A percentile compares a stretch with the other conserved stretches of the same genome.
These are phyloP conservation scores for Sporothrix pallida DNA, from an alignment of 2,329 filamentous ascomycete species.

Conservation along the genomic window DNA sequence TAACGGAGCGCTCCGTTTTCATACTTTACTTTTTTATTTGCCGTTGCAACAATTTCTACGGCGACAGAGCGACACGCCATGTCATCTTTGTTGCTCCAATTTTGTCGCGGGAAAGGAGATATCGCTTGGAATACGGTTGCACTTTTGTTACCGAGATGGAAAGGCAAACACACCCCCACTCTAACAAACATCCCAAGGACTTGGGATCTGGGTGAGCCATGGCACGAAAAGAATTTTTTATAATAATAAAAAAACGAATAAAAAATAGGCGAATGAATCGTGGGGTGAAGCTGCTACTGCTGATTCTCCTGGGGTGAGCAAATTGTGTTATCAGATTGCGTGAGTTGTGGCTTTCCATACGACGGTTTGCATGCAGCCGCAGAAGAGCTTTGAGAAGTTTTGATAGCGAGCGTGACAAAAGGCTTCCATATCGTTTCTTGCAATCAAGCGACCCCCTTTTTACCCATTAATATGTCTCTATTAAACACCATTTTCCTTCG, in stretches of 20 bases:
- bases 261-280: not conserved
- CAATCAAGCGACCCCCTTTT: not conserved
- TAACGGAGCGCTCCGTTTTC: constrained; percentile 1
- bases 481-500: not conserved
- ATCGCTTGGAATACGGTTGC: constrained; percentile 4
- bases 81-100: not conserved
- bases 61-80: not conserved
- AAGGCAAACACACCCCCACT: not conserved
- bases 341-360: not conserved
- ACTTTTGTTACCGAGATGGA: not conserved
- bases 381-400: not conserved
- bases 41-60: not conserved
- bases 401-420: too few relatives aligned
- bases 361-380: not conserved
- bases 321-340: constrained; percentile 17
- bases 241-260: not conserved
- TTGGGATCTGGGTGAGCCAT: not conserved
- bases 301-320: not conserved
- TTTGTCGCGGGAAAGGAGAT: not conserved
- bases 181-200: not conserved
- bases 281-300: not conserved
- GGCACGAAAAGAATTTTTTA: not conserved
- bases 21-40: not conserved
- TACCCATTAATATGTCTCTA: not conserved
- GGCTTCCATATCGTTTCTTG: too few relatives aligned